Conservation (phyloP, 768 basidiomycete species). For the Tremella fuciformis region DNA sequence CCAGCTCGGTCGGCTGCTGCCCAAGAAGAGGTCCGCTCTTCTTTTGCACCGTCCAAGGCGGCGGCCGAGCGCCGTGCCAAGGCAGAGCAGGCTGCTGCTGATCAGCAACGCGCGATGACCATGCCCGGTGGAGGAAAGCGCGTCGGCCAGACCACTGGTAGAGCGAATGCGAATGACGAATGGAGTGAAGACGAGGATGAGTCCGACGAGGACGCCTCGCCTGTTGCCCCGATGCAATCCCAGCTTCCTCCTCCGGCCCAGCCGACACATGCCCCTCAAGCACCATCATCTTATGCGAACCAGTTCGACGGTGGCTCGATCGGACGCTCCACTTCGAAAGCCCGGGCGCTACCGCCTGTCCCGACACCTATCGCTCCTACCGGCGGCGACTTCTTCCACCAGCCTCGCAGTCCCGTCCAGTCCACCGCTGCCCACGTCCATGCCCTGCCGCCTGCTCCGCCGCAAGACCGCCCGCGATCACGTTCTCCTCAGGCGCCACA, state of each 20-base stretch:
- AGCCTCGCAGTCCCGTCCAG: slow-evolving; percentile 2
- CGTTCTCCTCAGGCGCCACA: slow-evolving; percentile 47
- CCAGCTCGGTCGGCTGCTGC: slow-evolving; percentile 8
- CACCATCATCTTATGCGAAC: not conserved
- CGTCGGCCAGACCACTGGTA: slow-evolving; percentile 26
- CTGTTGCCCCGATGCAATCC: slow-evolving; percentile 10
- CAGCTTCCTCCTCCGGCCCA: not conserved
- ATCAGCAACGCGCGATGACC: slow-evolving; percentile 71
- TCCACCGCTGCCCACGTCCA: not conserved
- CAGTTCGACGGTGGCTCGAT: not conserved
- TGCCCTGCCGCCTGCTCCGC: slow-evolving; percentile 2
- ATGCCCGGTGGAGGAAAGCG: slow-evolving; percentile 65
- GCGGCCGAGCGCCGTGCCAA: slow-evolving; percentile 82
- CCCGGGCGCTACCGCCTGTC: slow-evolving; percentile 38
- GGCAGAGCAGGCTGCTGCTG: slow-evolving; percentile 76
- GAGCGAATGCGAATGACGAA: slow-evolving; percentile 48
- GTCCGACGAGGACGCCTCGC: slow-evolving; percentile 54
- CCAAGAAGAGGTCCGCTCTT: slow-evolving; percentile 64
- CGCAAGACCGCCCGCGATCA: slow-evolving; percentile 19
- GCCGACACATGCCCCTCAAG: not conserved
- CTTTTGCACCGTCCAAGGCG: slow-evolving; percentile 80
- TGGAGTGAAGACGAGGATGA: slow-evolving; percentile 72
- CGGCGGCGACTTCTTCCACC: not conserved
- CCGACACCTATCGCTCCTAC: slow-evolving; percentile 8
- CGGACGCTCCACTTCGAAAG: slow-evolving; percentile 23